These are phyloP conservation scores for Trypanosoma avium DNA, from an alignment of 208 protist species.

Conservation along the genomic window DNA sequence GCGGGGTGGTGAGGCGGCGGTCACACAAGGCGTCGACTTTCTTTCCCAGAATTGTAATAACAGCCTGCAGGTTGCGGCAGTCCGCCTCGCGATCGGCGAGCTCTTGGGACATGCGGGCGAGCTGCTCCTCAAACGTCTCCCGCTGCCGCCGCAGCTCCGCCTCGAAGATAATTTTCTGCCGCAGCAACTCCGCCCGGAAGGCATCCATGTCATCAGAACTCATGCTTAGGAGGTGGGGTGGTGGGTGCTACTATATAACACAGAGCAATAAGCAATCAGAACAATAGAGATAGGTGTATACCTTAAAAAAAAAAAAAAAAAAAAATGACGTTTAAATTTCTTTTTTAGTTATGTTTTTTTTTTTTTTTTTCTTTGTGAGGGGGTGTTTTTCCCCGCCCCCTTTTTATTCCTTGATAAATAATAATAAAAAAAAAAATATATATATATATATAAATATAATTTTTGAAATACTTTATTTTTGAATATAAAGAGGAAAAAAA, in stretches of 20 bases:
- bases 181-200: conserved; percentile 82
- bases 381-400: no score
- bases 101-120: conserved; percentile 54
- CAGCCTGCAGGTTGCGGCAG: conserved; percentile 86
- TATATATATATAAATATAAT: conserved; percentile 30
- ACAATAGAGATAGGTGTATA: background rate
- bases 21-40: conserved; percentile 71
- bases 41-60: conserved; percentile 86
- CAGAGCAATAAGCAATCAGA: background rate
- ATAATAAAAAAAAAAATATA: conserved; percentile 9
- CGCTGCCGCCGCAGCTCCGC: conserved; percentile 81
- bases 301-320: background rate
- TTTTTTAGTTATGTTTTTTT: no score
- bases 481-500: background rate
- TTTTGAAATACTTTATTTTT: background rate
- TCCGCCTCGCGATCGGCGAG: conserved; percentile 85
- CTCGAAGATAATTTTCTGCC: conserved; percentile 89
- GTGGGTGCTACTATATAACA: background rate
- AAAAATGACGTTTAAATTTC: background rate
- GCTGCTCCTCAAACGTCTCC: conserved; percentile 72
- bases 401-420: no score
- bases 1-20: conserved; percentile 26
- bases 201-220: conserved; percentile 68
- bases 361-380: no score
- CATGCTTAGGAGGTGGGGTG: conserved; percentile 14